Percentiles rank a stretch among this genome's conserved stretches.
Conservation (phyloP, 2,329 filamentous ascomycete genomes). For the Penicillium olsonii region DNA sequence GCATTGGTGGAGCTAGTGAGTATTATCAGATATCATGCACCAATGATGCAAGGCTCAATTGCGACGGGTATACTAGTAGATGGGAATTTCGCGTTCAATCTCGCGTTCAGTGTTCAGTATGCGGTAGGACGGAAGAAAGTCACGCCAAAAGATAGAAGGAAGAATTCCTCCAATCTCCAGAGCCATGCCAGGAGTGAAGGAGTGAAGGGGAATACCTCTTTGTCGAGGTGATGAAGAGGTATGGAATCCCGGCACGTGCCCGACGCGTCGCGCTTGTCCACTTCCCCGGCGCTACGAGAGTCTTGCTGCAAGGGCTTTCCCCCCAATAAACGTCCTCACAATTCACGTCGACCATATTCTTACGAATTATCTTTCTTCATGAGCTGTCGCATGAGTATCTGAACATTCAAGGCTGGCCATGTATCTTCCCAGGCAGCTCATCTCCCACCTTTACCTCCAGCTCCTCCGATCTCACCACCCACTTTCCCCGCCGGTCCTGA, state of each 20-base stretch:
- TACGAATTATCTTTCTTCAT: constrained; percentile 20
- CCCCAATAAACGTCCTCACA: constrained; percentile 9
- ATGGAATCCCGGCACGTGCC: constrained; percentile 30
- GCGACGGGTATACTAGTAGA: background rate
- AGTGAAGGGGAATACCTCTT: constrained; percentile 14
- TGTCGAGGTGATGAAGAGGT: constrained; percentile 23
- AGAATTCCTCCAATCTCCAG: background rate
- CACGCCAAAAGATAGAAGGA: too few relatives aligned
- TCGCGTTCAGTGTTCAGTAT: constrained; percentile 1
- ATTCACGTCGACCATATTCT: constrained; percentile 14
- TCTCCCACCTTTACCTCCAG: constrained; percentile 88
- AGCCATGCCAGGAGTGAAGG: background rate
- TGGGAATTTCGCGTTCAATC: constrained; percentile 3
- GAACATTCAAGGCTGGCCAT: constrained; percentile 53
- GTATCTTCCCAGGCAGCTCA: constrained; percentile 89
- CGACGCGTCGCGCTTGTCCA: constrained; percentile 27
- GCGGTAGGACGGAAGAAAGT: background rate
- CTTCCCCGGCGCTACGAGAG: constrained; percentile 14
- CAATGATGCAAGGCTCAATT: background rate
- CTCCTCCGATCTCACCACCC: constrained; percentile 84
- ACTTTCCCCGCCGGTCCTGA: constrained; percentile 84
- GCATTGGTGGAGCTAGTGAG: background rate
- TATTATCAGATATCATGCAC: background rate
- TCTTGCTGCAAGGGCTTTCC: constrained; percentile 16
- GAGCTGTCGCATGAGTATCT: constrained; percentile 21